These are phyloP conservation scores for Silene vulgaris DNA, from an alignment of 179 eudicot species.

Conservation along the genomic window DNA sequence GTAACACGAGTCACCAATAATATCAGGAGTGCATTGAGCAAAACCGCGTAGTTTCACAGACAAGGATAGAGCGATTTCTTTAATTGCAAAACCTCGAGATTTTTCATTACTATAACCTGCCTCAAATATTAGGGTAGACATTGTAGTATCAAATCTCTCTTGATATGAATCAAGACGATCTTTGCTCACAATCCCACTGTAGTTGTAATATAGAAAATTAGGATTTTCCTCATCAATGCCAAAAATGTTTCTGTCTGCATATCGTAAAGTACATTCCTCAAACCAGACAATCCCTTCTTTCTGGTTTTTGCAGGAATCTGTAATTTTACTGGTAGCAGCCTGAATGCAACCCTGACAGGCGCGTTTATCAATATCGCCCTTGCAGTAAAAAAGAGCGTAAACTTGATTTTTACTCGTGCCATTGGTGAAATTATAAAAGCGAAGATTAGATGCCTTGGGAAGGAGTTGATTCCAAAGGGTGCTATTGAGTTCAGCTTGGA, in stretches of 20 bases:
- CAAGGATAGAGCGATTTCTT: not conserved
- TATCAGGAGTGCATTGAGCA: constrained; percentile 22
- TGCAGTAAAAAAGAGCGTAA: constrained; percentile 17
- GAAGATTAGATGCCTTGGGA: not conserved
- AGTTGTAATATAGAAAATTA: not conserved
- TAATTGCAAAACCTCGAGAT: not conserved
- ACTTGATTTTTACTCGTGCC: not conserved
- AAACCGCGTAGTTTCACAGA: constrained; percentile 7
- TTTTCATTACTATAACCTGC: constrained; percentile 5
- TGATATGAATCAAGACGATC: not conserved
- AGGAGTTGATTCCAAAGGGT: not conserved
- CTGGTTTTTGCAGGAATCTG: not conserved
- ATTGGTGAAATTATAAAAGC: not conserved
- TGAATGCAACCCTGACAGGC: constrained; percentile 12
- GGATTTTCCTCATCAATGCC: not conserved
- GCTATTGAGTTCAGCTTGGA: not conserved
- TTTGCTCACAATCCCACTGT: not conserved
- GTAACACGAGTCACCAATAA: not conserved
- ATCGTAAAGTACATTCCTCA: constrained; percentile 18
- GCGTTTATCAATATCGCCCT: constrained; percentile 8
- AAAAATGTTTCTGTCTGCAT: constrained; percentile 15
- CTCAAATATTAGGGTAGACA: constrained; percentile 2
- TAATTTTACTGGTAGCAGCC: constrained; percentile 9
- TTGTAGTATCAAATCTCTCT: not conserved
- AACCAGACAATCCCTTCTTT: constrained; percentile 24